Percentiles rank a stretch among this genome's conserved stretches.
These are phyloP conservation scores for Rhexocercosporidium sp. DNA, from an alignment of 2,329 filamentous ascomycete genomes.

Conservation along the genomic window DNA sequence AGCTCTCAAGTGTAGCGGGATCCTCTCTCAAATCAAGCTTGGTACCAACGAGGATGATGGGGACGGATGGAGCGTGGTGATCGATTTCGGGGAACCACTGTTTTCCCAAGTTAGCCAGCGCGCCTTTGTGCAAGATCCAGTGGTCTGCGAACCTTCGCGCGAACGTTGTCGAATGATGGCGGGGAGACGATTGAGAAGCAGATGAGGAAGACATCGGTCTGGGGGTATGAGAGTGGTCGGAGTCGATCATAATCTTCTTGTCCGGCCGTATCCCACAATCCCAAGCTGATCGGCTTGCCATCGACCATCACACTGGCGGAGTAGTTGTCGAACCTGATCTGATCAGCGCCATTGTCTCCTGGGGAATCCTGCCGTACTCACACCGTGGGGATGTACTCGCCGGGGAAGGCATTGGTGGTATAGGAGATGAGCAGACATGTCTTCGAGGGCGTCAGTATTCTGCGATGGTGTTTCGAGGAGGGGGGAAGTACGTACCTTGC, in stretches of 20 bases:
- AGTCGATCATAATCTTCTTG: slow-evolving; percentile 98
- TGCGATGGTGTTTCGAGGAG: background rate
- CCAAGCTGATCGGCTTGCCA: slow-evolving; percentile 95
- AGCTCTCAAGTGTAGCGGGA: slow-evolving; percentile 76
- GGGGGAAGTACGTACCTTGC: slow-evolving; percentile 73
- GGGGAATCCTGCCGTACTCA: slow-evolving; percentile 50
- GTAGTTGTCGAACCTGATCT: slow-evolving; percentile 91
- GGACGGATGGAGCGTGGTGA: slow-evolving; percentile 92
- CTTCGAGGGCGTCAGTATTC: slow-evolving; percentile 55
- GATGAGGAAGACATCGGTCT: slow-evolving; percentile 98
- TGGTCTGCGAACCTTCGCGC: slow-evolving; percentile 77
- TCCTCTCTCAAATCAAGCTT: slow-evolving; percentile 97
- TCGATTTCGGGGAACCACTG: slow-evolving; percentile 98
- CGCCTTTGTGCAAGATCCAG: background rate
- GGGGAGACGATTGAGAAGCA: slow-evolving; percentile 99
- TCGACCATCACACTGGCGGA: slow-evolving; percentile 99
- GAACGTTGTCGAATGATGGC: slow-evolving; percentile 98
- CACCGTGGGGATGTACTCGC: slow-evolving; percentile 99
- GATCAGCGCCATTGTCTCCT: slow-evolving; percentile 27
- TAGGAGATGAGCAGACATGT: slow-evolving; percentile 99
- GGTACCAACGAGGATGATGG: slow-evolving; percentile 95
- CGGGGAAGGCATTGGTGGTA: slow-evolving; percentile 99
- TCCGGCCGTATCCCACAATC: slow-evolving; percentile 97
- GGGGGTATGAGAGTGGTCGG: slow-evolving; percentile 93
- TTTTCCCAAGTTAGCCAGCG: slow-evolving; percentile 20